Base-by-base conservation (phyloP, 1,284 basidiomycete species). In the Porogramme epimiltina region DNA sequence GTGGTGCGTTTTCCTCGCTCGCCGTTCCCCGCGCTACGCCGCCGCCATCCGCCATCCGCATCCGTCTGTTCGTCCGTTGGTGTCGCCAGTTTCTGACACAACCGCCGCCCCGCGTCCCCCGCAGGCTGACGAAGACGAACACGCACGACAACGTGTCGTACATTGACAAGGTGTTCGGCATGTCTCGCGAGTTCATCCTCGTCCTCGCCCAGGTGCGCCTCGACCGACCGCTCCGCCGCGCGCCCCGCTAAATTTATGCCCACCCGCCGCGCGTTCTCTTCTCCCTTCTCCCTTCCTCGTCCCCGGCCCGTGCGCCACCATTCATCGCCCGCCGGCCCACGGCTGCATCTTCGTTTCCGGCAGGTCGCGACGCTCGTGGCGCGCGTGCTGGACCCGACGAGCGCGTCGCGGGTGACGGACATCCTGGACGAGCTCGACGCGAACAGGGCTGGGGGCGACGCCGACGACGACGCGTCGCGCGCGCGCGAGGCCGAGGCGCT, bases 111-210 rank as follows among this genome's bases (percentile, higher is more conserved):
- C n/a, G n/a, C n/a, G n/a, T n/a, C n/a, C n/a, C n/a, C n/a, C n/a
- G 34, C 24, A 58, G 46, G 56, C 44, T 48, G 58, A 58, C 49
- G 39, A 65, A 57, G 64, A 69, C 53, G 66, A 72, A 66, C 66
- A 71, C 62, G 58, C 67, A 57, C 60, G 62, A 63, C 45, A 56
- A 28, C 19, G 54, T 57, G 26, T 73, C 68, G 68, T 72, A 51
- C 49, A 72, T 77, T 24, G 79, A 81, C 63, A 75, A 71, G 60
- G 72, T 75, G 51, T 76, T 78, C 61, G 79, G 77, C 52, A 72
- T 73, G 64, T 75, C 63, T 34, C 66, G 66, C 45, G 52, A 59
- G 31, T 65, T 70, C 44, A 61, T 72, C 11, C 63, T 66, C 31
- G 45, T 68, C 45, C 62, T 72, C 45, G 66, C 69, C 39, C 56